phyloP scores from a whole-genome alignment of 2,329 filamentous ascomycete genomes.

The Westerdykella sp. region DNA sequence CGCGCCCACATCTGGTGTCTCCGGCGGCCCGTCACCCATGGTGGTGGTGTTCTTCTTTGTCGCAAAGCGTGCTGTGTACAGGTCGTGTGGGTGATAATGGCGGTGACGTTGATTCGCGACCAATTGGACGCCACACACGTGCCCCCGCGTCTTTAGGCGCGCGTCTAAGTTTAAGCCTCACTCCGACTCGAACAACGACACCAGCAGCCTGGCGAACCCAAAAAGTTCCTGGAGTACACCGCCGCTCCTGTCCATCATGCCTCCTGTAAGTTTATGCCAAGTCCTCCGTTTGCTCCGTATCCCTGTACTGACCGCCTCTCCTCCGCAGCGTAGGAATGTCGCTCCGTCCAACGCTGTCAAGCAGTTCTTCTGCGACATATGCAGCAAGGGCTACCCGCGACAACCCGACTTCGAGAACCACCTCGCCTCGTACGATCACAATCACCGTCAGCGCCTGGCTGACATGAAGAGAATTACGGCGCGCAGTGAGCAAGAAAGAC shows the following conservation, averaged over 20 bases:
- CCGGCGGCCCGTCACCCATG: constrained; percentile 12
- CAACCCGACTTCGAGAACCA: constrained; percentile 97
- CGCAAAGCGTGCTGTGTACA: neutral
- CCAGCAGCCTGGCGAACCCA: no score
- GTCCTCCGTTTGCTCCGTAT: no score
- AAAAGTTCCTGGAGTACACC: constrained; percentile 4
- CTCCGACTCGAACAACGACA: neutral
- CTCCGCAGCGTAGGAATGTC: constrained; percentile 32
- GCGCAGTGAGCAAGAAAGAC: constrained; percentile 13
- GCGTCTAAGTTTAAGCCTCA: neutral
- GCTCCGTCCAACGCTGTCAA: constrained; percentile 40
- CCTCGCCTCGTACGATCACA: constrained; percentile 89
- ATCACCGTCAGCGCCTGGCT: constrained; percentile 66
- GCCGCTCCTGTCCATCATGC: constrained; percentile 41
- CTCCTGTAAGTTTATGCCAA: constrained; percentile 44
- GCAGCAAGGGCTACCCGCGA: constrained; percentile 85
- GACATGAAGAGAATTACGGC: constrained; percentile 67
- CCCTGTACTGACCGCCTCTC: constrained; percentile 1
- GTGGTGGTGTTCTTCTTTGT: constrained; percentile 3
- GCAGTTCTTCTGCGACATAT: constrained; percentile 56
- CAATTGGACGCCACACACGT: neutral
- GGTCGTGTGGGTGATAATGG: constrained; percentile 17
- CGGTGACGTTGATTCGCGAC: constrained; percentile 28
- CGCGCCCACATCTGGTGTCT: constrained; percentile 33
- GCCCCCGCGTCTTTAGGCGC: no score